Percentiles rank a stretch among this genome's conserved stretches.
Conservation (phyloP, 2,329 filamentous ascomycete genomes). For the Rosellinia necatrix region DNA sequence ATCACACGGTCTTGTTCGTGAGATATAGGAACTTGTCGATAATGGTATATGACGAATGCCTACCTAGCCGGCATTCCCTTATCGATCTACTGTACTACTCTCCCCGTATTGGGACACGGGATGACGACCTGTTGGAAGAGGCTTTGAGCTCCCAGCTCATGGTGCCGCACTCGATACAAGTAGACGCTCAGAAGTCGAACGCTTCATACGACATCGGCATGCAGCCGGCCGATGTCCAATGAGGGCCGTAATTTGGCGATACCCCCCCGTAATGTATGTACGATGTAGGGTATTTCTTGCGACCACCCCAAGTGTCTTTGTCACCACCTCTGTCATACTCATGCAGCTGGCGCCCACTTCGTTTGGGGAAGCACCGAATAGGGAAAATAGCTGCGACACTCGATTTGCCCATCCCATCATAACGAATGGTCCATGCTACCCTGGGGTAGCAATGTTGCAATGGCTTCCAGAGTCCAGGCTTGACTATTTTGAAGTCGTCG, state of each 20-base stretch:
- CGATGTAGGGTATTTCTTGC: slow-evolving; percentile 13
- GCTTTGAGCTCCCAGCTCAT: not conserved
- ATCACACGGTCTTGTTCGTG: not conserved
- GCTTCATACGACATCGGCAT: slow-evolving; percentile 5
- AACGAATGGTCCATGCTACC: slow-evolving; percentile 1
- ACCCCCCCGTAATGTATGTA: not conserved
- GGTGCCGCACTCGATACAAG: not conserved
- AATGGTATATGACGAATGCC: not conserved
- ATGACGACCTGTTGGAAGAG: too few species aligned
- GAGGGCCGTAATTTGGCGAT: not conserved
- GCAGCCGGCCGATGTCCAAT: slow-evolving; percentile 6
- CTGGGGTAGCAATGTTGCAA: slow-evolving; percentile 2
- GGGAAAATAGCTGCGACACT: slow-evolving; percentile 3
- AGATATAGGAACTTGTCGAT: not conserved
- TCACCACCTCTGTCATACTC: slow-evolving; percentile 1
- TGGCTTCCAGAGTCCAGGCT: slow-evolving; percentile 9
- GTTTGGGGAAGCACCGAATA: slow-evolving; percentile 5
- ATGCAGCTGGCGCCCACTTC: slow-evolving; percentile 13
- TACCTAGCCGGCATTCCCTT: not conserved
- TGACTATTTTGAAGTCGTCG: slow-evolving; percentile 1
- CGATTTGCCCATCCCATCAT: slow-evolving; percentile 13
- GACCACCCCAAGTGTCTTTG: too few species aligned
- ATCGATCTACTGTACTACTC: not conserved
- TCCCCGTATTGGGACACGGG: not conserved
- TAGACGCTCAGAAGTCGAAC: not conserved